A percentile compares a stretch with the other conserved stretches of the same genome.
phyloP scores from a whole-genome alignment of 148 eudicot species.

The Heliamphora exappendiculata region DNA sequence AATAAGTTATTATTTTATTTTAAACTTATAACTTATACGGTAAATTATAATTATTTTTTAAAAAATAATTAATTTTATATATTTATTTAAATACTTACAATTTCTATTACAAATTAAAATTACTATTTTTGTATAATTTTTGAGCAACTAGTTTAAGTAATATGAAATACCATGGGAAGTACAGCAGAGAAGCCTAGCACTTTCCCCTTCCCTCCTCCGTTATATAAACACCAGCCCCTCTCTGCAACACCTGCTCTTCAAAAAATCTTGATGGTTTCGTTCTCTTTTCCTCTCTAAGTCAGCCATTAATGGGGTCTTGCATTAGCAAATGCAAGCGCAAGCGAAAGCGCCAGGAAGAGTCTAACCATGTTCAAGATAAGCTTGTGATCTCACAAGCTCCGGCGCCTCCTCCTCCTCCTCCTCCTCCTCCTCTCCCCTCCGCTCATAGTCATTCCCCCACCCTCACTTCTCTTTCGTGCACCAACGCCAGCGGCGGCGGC shows the following conservation, averaged over 20 bases:
- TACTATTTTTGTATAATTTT: too few species aligned
- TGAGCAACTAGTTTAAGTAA: too few species aligned
- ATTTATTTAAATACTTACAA: too few species aligned
- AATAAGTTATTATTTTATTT: too few species aligned
- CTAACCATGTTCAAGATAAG: conserved; percentile 46
- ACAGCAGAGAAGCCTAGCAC: too few species aligned
- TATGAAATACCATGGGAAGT: too few species aligned
- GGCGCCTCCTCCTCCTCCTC: conserved; percentile 13
- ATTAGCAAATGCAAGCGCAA: conserved; percentile 70
- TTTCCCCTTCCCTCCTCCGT: conserved; percentile 3
- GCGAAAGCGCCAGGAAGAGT: conserved; percentile 28
- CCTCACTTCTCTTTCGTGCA: conserved; percentile 32
- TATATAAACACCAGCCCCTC: conserved; percentile 1
- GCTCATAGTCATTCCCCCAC: conserved; percentile 24
- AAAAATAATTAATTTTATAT: too few species aligned
- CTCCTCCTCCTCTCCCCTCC: conserved; percentile 25
- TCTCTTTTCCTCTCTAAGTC: neutral
- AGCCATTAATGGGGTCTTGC: conserved; percentile 65
- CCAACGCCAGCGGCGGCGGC: conserved; percentile 20
- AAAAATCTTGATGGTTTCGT: neutral
- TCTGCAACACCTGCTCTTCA: too few species aligned
- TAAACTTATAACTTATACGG: too few species aligned
- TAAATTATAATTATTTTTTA: too few species aligned
- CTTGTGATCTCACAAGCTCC: conserved; percentile 58
- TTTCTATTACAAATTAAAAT: too few species aligned